Conservation (phyloP, 768 basidiomycete genomes). For the Gautieria morchelliformis region DNA sequence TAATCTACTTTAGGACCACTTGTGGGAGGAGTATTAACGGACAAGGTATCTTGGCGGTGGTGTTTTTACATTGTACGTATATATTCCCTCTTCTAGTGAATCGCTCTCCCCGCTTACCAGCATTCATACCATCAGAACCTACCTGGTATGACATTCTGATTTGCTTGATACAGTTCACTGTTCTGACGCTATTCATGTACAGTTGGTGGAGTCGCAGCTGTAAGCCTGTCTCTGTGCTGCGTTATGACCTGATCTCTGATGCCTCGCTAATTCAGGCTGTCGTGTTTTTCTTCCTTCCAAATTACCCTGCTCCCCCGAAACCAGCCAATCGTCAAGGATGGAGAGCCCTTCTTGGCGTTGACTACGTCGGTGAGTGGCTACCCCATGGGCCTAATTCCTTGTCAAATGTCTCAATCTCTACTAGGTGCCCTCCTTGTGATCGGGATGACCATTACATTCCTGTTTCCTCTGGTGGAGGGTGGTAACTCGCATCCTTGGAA, state of each 20-base stretch:
- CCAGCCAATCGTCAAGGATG: conserved; percentile 11
- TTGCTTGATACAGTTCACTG: not conserved
- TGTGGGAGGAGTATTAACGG: conserved; percentile 3
- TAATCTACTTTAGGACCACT: conserved; percentile 15
- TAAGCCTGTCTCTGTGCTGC: not conserved
- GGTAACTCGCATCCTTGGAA: conserved; percentile 28
- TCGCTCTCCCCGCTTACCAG: not conserved
- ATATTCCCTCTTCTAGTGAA: not conserved
- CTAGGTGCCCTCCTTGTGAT: conserved; percentile 21
- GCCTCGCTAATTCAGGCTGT: conserved; percentile 17
- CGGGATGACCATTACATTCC: conserved; percentile 24
- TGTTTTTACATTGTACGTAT: conserved; percentile 18
- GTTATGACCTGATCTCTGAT: not conserved
- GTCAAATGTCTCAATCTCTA: not conserved
- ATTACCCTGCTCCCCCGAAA: conserved; percentile 14
- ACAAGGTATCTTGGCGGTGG: conserved; percentile 25
- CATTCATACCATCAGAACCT: conserved; percentile 15
- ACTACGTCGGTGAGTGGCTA: not conserved
- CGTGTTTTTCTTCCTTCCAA: conserved; percentile 23
- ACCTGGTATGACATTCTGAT: not conserved
- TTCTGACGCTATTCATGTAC: not conserved
- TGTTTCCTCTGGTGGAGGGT: conserved; percentile 33
- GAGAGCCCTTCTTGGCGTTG: not conserved
- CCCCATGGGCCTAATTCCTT: not conserved
- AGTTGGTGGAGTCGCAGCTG: conserved; percentile 8